Evolutionary conservation across 495 filamentous ascomycete genomes (phyloP).

Genomic region (Aspergillus olivimuriae): DNA sequence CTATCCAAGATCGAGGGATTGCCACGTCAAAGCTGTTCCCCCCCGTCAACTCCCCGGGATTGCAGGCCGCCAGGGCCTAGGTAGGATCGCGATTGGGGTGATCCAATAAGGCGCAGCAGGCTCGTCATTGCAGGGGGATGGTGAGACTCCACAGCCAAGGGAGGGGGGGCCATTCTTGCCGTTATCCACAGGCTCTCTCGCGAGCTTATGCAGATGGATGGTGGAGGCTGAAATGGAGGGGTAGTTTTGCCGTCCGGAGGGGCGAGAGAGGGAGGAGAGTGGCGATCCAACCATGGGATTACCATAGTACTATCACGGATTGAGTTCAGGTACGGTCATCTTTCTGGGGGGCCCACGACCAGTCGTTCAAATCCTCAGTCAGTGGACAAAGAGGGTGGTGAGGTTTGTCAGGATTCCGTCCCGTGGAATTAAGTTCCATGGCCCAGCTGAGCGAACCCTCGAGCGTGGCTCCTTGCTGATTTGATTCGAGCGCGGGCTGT

Average conservation of each 20-base stretch:
- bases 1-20: constrained; percentile 8
- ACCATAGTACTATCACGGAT: too few species aligned
- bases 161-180: not conserved
- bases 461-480: not conserved
- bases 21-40: constrained; percentile 19
- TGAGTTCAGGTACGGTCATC: too few species aligned
- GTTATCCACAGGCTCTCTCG: not conserved
- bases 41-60: constrained; percentile 10
- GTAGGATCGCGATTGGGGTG: constrained; percentile 1
- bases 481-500: constrained; percentile 10
- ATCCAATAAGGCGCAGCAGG: constrained; percentile 11
- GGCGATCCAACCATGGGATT: too few species aligned
- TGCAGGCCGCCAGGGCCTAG: constrained; percentile 4
- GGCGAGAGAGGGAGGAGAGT: not conserved
- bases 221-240: constrained; percentile 9
- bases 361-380: too few species aligned
- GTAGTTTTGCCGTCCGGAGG: not conserved
- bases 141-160: constrained; percentile 4
- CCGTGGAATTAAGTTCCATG: constrained; percentile 7
- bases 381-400: too few species aligned
- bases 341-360: too few species aligned
- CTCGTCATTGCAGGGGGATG: constrained; percentile 7
- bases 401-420: too few species aligned
- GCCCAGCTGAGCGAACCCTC: constrained; percentile 7
- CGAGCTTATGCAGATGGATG: constrained; percentile 2